phyloP scores from a whole-genome alignment of 345 rosid genomes.

The sweet orange (Citrus sinensis) region DNA sequence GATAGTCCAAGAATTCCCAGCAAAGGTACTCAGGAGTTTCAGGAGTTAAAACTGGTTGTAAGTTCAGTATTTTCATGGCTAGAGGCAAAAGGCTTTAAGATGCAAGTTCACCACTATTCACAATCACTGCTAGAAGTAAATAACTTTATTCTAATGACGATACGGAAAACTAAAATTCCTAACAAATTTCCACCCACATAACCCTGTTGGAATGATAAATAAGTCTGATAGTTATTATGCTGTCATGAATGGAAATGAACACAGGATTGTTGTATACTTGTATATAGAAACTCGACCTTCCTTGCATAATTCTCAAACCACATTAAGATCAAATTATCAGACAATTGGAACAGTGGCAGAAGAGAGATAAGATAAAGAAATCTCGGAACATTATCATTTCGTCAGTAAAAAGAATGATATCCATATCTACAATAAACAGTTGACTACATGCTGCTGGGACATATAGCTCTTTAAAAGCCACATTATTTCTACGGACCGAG shows the following conservation, averaged over 20 bases:
- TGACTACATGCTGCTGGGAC: conserved; percentile 11
- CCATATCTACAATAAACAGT: conserved; percentile 11
- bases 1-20: neutral
- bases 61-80: neutral
- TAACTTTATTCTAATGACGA: neutral
- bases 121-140: neutral
- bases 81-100: neutral
- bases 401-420: conserved; percentile 20
- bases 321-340: neutral
- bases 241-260: neutral
- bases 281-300: neutral
- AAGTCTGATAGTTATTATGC: neutral
- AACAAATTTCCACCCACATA: neutral
- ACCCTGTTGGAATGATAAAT: neutral
- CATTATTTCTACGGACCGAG: conserved; percentile 10
- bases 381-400: conserved; percentile 10
- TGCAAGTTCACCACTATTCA: neutral
- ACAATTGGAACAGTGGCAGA: neutral
- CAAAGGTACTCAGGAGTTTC: neutral
- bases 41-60: neutral
- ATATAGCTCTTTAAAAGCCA: conserved; percentile 5
- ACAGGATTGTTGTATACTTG: neutral
- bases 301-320: neutral
- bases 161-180: neutral
- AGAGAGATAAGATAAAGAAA: neutral